phyloP scores from a whole-genome alignment of 441 rosid species.

The Erodium texanum region DNA sequence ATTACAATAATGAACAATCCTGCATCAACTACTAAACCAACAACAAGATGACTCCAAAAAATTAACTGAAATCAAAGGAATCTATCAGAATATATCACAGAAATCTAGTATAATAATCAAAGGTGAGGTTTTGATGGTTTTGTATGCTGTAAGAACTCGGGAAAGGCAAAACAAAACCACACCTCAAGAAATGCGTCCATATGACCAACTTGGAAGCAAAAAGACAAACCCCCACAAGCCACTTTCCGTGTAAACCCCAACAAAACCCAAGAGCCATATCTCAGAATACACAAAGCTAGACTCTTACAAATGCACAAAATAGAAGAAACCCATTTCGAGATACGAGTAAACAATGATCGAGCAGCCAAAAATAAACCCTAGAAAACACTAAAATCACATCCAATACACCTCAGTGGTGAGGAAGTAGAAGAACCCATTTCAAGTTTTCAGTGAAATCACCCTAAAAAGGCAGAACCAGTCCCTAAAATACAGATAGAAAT shows the following conservation, averaged over 20 bases:
- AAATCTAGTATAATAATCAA: slow-evolving; percentile 27
- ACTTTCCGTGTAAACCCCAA: slow-evolving; percentile 43
- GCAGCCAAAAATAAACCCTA: not conserved
- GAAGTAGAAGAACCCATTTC: slow-evolving; percentile 2
- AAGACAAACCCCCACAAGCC: slow-evolving; percentile 39
- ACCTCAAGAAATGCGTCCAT: slow-evolving; percentile 19
- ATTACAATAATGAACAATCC: slow-evolving; percentile 28
- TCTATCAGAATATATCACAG: slow-evolving; percentile 32
- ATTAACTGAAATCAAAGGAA: slow-evolving; percentile 39
- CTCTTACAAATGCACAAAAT: slow-evolving; percentile 12
- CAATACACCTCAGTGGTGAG: not conserved
- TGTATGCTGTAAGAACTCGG: slow-evolving; percentile 16
- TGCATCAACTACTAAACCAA: slow-evolving; percentile 32
- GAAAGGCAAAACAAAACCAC: slow-evolving; percentile 16
- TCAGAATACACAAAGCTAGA: slow-evolving; percentile 19
- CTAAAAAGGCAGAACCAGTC: slow-evolving; percentile 10
- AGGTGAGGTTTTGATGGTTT: slow-evolving; percentile 15
- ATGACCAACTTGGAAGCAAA: slow-evolving; percentile 22
- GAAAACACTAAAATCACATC: not conserved
- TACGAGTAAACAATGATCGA: not conserved
- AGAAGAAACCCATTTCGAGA: slow-evolving; percentile 19
- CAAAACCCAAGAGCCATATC: slow-evolving; percentile 27
- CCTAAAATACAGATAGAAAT: not conserved
- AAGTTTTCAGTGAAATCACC: slow-evolving; percentile 15
- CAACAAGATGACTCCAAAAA: slow-evolving; percentile 34